Conservation (phyloP, 768 basidiomycete genomes). For the Leccinum fibrillosum region DNA sequence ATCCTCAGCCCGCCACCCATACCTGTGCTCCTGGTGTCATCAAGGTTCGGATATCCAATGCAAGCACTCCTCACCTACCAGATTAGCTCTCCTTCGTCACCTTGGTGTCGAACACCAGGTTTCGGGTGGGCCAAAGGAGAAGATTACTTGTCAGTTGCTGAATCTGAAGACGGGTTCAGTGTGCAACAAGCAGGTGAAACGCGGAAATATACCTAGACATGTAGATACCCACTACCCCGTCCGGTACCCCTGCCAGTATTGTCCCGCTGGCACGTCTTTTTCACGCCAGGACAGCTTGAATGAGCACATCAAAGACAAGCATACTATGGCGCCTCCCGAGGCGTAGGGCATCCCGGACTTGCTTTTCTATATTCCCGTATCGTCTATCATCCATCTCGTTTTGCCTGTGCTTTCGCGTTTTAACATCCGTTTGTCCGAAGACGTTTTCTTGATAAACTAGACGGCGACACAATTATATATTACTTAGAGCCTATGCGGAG, state of each 20-base stretch:
- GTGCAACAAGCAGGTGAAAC: constrained; percentile 2
- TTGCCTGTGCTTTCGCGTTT: background rate
- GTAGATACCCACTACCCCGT: constrained; percentile 14
- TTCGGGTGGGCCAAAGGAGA: background rate
- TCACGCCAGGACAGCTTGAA: constrained; percentile 21
- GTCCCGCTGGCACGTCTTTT: constrained; percentile 12
- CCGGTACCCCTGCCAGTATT: constrained; percentile 15
- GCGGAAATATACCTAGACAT: constrained; percentile 19
- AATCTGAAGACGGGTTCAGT: background rate
- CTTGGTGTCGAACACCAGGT: constrained; percentile 10
- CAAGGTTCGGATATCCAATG: constrained; percentile 1
- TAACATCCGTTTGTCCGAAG: background rate
- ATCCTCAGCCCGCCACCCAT: background rate
- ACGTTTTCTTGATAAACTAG: background rate
- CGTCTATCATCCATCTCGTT: background rate
- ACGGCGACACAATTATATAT: background rate
- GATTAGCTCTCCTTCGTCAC: constrained; percentile 15
- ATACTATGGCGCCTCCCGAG: background rate
- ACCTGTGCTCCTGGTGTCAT: constrained; percentile 15
- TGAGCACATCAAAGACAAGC: constrained; percentile 11
- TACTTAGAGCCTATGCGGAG: background rate
- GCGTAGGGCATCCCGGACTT: background rate
- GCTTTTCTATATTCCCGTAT: background rate
- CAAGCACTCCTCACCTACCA: background rate
- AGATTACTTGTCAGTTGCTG: constrained; percentile 9